phyloP scores from a whole-genome alignment of 305 asterid species.

The Fraxinus paxiana region DNA sequence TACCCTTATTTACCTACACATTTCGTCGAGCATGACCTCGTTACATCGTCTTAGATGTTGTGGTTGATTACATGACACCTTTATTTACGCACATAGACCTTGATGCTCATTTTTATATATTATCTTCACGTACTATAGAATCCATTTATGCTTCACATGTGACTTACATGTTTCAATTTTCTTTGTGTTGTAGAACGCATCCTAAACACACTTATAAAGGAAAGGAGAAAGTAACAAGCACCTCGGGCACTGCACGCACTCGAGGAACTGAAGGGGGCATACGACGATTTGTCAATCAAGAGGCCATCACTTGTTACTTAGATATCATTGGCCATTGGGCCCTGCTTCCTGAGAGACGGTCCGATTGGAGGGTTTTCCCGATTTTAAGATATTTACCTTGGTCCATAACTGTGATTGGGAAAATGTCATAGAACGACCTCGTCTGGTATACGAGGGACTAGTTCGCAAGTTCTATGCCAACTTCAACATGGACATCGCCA shows the following conservation, averaged over 20 bases:
- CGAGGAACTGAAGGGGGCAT: not conserved
- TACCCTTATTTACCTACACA: too few species aligned
- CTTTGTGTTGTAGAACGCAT: not conserved
- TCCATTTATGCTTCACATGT: not conserved
- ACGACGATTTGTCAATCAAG: not conserved
- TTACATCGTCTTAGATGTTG: not conserved
- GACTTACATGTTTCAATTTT: not conserved
- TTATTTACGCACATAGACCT: too few species aligned
- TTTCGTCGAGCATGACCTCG: not conserved
- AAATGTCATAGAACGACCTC: too few species aligned
- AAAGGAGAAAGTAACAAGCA: not conserved
- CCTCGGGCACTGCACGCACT: not conserved
- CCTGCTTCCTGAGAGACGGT: not conserved
- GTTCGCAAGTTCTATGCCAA: too few species aligned
- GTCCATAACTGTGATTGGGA: not conserved
- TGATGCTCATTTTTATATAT: too few species aligned
- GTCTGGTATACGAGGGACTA: too few species aligned
- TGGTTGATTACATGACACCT: not conserved
- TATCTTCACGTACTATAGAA: not conserved
- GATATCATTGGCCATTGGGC: not conserved
- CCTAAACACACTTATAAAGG: not conserved
- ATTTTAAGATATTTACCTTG: not conserved
- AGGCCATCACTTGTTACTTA: not conserved
- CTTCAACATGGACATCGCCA: too few species aligned
- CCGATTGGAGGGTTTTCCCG: not conserved